Percentiles rank a stretch among this genome's conserved stretches.
Conservation (phyloP, 306 rosid genomes). For the Malus asiatica region DNA sequence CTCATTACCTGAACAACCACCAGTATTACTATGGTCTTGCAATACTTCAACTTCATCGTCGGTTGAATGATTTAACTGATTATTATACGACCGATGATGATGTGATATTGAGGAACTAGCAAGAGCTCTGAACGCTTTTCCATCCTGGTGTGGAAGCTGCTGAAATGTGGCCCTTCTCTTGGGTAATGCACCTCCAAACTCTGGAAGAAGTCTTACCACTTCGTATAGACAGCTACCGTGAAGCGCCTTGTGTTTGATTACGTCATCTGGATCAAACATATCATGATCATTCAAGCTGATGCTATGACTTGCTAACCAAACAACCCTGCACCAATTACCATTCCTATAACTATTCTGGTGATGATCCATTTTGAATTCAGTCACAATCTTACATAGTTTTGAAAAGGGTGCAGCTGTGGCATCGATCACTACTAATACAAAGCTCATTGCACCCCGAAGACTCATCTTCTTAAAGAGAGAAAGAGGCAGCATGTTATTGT, state of each 20-base stretch:
- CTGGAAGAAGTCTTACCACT: constrained; percentile 57
- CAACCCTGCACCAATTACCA: constrained; percentile 36
- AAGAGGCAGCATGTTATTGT: constrained; percentile 14
- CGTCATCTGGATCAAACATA: constrained; percentile 32
- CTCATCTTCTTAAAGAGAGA: constrained; percentile 20
- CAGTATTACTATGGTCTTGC: background rate
- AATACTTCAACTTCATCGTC: background rate
- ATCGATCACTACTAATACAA: constrained; percentile 30
- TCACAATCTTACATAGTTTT: constrained; percentile 9
- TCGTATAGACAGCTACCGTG: constrained; percentile 52
- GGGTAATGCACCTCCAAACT: constrained; percentile 40
- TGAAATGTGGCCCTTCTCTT: background rate
- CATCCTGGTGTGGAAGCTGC: background rate
- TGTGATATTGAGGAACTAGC: background rate
- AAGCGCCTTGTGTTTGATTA: constrained; percentile 44
- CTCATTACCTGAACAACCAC: background rate
- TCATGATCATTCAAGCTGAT: constrained; percentile 2
- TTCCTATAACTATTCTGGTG: background rate
- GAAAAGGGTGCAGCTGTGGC: constrained; percentile 10
- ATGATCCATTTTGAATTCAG: constrained; percentile 22
- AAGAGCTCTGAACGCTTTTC: background rate
- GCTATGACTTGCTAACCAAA: constrained; percentile 50
- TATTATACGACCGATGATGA: no score
- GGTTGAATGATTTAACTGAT: background rate
- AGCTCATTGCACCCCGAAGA: constrained; percentile 10